Evolutionary conservation across 2,329 filamentous ascomycete genomes (phyloP).

Genomic region (Fusarium tanahbumbuense): DNA sequence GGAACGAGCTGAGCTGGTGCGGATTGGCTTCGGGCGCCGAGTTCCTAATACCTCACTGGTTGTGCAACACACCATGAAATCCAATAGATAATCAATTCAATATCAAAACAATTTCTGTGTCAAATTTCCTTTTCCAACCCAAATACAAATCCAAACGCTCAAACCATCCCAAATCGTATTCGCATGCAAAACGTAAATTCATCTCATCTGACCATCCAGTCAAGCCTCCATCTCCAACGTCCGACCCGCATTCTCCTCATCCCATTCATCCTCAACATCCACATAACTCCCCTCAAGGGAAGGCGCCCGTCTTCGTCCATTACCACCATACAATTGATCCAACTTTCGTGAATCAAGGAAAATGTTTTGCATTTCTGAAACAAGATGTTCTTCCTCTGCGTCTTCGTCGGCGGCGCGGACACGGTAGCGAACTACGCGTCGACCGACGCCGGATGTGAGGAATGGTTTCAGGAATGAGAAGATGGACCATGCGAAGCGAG

Average conservation of each 20-base stretch:
- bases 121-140: background rate
- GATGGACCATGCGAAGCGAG: slow-evolving; percentile 29
- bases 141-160: background rate
- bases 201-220: background rate
- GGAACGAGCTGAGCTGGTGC: too few species aligned
- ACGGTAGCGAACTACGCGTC: slow-evolving; percentile 16
- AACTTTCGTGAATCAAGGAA: slow-evolving; percentile 32
- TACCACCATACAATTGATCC: slow-evolving; percentile 21
- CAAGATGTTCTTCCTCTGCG: slow-evolving; percentile 16
- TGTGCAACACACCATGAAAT: too few species aligned
- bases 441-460: slow-evolving; percentile 26
- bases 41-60: background rate
- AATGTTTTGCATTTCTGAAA: slow-evolving; percentile 30
- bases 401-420: slow-evolving; percentile 18
- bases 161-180: background rate
- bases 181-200: background rate
- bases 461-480: slow-evolving; percentile 30
- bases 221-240: slow-evolving; percentile 36
- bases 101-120: slow-evolving; percentile 2
- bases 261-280: slow-evolving; percentile 39
- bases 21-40: background rate
- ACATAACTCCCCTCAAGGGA: slow-evolving; percentile 30
- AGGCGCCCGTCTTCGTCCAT: background rate
- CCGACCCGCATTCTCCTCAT: slow-evolving; percentile 21
- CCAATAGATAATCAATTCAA: background rate